phyloP scores from a whole-genome alignment of 805 yeast species.

The Teunomyces gatunensis region DNA sequence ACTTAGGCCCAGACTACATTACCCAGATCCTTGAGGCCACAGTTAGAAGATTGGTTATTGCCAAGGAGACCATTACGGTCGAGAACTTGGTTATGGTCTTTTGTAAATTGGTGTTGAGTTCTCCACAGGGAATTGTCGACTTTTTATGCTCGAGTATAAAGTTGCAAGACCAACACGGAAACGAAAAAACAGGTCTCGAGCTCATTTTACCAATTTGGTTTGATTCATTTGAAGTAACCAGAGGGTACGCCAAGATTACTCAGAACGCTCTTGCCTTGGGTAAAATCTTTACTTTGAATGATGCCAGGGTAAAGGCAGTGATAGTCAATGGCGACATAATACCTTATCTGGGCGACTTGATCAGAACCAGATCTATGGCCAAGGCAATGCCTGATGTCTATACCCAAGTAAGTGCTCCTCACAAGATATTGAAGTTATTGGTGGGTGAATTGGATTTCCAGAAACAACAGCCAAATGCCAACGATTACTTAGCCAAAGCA shows the following conservation, averaged over 20 bases:
- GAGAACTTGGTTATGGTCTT: conserved; percentile 77
- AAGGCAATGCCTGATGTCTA: conserved; percentile 59
- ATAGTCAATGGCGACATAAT: conserved; percentile 76
- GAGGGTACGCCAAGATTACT: conserved; percentile 73
- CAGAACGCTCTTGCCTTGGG: conserved; percentile 70
- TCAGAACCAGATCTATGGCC: conserved; percentile 84
- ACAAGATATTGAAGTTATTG: conserved; percentile 70
- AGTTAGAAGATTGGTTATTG: conserved; percentile 59
- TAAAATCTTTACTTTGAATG: conserved; percentile 59
- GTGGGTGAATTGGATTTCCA: conserved; percentile 69
- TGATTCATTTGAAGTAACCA: conserved; percentile 70
- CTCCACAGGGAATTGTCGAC: conserved; percentile 62
- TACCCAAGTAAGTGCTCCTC: conserved; percentile 63
- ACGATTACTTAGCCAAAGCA: conserved; percentile 28
- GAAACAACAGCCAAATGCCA: conserved; percentile 46
- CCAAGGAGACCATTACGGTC: conserved; percentile 68
- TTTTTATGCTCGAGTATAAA: conserved; percentile 48
- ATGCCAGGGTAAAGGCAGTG: conserved; percentile 48
- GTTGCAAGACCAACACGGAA: conserved; percentile 20
- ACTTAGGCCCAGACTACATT: conserved; percentile 39
- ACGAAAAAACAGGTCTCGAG: conserved; percentile 42
- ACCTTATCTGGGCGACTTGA: conserved; percentile 59
- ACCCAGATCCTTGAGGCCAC: conserved; percentile 71
- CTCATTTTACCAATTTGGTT: conserved; percentile 79
- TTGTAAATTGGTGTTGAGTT: conserved; percentile 62